Conservation (phyloP, 2,329 filamentous ascomycete species). For the Hymenotorrendiella dingleyae region DNA sequence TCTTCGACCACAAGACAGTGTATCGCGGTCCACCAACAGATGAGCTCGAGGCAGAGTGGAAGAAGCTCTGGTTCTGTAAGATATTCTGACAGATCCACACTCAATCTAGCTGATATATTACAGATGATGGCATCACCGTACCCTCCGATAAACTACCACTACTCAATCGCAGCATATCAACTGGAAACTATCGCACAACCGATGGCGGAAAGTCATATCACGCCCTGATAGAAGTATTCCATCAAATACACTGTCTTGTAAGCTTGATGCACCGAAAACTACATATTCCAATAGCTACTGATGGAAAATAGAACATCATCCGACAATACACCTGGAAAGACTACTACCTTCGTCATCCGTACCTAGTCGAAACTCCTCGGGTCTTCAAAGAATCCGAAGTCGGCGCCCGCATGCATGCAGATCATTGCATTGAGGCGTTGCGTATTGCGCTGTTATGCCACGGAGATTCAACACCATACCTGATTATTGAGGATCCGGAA, state of each 20-base stretch:
- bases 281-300: background rate
- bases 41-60: constrained; percentile 2
- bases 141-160: background rate
- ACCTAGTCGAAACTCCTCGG: background rate
- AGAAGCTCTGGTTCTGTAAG: constrained; percentile 5
- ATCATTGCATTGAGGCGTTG: constrained; percentile 2
- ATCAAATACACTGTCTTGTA: constrained; percentile 6
- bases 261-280: background rate
- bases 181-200: background rate
- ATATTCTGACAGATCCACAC: background rate
- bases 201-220: background rate
- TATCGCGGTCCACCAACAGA: constrained; percentile 6
- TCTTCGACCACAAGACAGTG: background rate
- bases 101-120: background rate
- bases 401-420: constrained; percentile 1
- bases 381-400: background rate
- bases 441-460: background rate
- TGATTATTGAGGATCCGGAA: background rate
- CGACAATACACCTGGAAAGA: constrained; percentile 4
- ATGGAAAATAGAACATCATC: constrained; percentile 1
- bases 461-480: constrained; percentile 2
- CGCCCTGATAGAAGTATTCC: constrained; percentile 3
- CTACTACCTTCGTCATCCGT: background rate
- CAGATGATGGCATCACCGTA: background rate
- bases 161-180: background rate